Evolutionary conservation across 1,284 basidiomycete genomes (phyloP), one percentile per base, ranked within the genome.

Genomic region (Tilletia walkeri): DNA sequence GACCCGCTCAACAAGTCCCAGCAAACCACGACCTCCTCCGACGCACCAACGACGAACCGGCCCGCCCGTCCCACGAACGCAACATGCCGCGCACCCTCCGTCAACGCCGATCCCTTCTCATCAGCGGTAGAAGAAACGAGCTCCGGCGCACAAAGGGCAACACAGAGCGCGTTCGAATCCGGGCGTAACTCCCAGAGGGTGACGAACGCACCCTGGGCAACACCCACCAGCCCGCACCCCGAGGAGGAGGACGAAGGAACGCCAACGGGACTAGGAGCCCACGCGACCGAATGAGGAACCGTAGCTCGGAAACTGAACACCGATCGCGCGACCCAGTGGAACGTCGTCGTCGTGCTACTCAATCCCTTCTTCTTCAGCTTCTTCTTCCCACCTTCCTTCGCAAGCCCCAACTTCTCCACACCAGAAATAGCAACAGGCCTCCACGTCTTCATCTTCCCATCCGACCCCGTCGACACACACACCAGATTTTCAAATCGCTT

Each of bases 401-500:
- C 59, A 9, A 34, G 36, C 4, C 59, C 36, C 12, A 63, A 34
- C 18, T 16, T 20, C 34, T 63, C 59, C 3, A 38, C 38, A n/a
- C 59, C 30, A 18, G 34, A 12, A 18, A 63, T 3, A 4, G 34
- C 36, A 38, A 63, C 36, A n/a, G 59, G 65, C 69, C 73, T 78
- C 92, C 92, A 94, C 4, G 88, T 86, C 83, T 91, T 92, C 66
- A 91, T 87, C 70, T 86, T 85, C 4, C 88, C 87, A 79, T 94
- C 92, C 70, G 86, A 85, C 18, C 91, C 91, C 2, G 88, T 87
- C 1, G 91, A 92, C 30, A 89, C 78, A 86, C 70, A 90, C 82
- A 75, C 59, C 6, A 63, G 59, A 38, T 39, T 34, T 5, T 63
- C 59, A 87, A 82, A 16, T 4, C 41, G 41, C 41, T 45, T 45